phyloP scores from a whole-genome alignment of 2,329 filamentous ascomycete genomes.

The Penicillium sp. region DNA sequence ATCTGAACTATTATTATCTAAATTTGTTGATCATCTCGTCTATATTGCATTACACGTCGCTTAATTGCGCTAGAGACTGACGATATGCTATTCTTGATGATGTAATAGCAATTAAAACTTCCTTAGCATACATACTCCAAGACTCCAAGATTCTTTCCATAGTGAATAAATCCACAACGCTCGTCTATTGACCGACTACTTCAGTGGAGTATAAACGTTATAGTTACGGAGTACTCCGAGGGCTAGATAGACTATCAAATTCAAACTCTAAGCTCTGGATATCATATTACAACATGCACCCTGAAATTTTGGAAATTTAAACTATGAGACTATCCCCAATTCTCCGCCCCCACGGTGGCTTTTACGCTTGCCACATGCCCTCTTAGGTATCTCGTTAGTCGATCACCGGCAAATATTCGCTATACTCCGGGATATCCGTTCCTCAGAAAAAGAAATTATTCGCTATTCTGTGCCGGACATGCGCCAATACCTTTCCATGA shows the following conservation, averaged over 20 bases:
- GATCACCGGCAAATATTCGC: background rate
- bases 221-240: background rate
- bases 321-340: background rate
- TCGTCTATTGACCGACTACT: background rate
- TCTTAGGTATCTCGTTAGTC: background rate
- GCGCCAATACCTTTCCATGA: background rate
- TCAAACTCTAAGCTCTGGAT: background rate
- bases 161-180: no score
- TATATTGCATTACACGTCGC: background rate
- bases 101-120: background rate
- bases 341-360: slow-evolving; percentile 2
- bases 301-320: background rate
- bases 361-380: background rate
- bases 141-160: no score
- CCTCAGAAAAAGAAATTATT: background rate
- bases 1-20: background rate
- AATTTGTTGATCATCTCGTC: background rate
- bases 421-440: background rate
- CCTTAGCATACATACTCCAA: background rate
- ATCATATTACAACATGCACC: background rate
- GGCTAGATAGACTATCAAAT: background rate
- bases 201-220: background rate
- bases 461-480: background rate
- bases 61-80: background rate
- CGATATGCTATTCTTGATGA: background rate